A percentile compares a stretch with the other conserved stretches of the same genome.
Conservation (phyloP, 176 grass and related monocot genomes). For the Bonia amplexicaulis region DNA sequence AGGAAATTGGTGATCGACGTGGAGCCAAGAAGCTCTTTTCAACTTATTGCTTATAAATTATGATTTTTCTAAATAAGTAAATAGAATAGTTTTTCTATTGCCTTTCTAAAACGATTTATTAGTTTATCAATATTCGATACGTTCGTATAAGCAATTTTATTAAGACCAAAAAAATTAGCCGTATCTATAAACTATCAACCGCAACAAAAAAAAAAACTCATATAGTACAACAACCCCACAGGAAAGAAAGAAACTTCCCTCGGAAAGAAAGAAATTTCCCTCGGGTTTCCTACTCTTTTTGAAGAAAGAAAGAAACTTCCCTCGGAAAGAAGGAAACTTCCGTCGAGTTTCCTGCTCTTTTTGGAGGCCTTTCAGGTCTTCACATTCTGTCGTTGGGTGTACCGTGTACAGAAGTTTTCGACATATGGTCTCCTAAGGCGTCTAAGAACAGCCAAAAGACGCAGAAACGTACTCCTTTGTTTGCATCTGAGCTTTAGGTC, state of each 20-base stretch:
- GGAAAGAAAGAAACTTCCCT: background rate
- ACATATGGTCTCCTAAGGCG: background rate
- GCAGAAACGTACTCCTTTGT: background rate
- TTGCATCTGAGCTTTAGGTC: background rate
- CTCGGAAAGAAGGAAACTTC: background rate
- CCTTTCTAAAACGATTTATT: no score
- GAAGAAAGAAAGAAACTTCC: background rate
- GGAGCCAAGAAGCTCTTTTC: background rate
- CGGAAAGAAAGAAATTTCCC: background rate
- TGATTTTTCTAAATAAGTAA: no score
- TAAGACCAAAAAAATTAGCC: no score
- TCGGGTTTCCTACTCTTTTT: background rate
- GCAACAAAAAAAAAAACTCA: no score
- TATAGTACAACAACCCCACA: background rate
- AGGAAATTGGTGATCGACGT: background rate
- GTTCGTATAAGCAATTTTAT: no score
- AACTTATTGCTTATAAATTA: no score
- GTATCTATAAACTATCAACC: no score
- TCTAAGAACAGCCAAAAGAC: background rate
- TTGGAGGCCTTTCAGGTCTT: background rate
- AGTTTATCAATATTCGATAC: no score
- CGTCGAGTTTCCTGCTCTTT: background rate
- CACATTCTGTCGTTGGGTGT: no score
- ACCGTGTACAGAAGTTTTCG: background rate
- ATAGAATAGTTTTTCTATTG: no score